phyloP scores from a whole-genome alignment of 2,329 filamentous ascomycete species.

The Fusarium fujikuroi region DNA sequence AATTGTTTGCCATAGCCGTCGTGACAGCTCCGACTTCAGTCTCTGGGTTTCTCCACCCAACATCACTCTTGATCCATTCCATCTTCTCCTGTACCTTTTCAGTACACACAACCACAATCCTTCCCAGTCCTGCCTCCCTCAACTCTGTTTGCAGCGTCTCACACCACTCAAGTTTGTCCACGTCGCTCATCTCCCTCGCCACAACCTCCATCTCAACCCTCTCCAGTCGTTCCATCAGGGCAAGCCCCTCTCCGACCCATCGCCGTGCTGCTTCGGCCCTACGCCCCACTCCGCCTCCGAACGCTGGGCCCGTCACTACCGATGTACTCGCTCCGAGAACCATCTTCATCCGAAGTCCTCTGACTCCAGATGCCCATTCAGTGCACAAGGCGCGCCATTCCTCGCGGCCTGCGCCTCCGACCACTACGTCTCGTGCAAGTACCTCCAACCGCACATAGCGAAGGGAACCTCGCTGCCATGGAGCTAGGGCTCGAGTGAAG shows the following conservation, averaged over 20 bases:
- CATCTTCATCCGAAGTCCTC: constrained; percentile 55
- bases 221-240: constrained; percentile 46
- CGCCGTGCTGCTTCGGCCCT: constrained; percentile 28
- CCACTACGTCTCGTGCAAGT: constrained; percentile 51
- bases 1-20: not conserved
- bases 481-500: constrained; percentile 48
- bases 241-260: constrained; percentile 47
- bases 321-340: constrained; percentile 41
- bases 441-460: constrained; percentile 56
- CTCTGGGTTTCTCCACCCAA: constrained; percentile 29
- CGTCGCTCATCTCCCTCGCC: constrained; percentile 46
- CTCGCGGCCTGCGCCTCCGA: constrained; percentile 39
- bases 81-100: constrained; percentile 43
- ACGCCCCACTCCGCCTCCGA: constrained; percentile 27
- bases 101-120: constrained; percentile 38
- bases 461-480: constrained; percentile 57
- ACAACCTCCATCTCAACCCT: constrained; percentile 56
- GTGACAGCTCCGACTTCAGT: not conserved
- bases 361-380: constrained; percentile 49
- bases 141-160: constrained; percentile 45
- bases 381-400: constrained; percentile 53
- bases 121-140: constrained; percentile 26
- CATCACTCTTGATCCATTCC: constrained; percentile 40
- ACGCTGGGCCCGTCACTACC: constrained; percentile 36
- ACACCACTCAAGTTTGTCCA: constrained; percentile 52